Conservation (phyloP, 2,329 filamentous ascomycete genomes). For the Aureobasidium melanogenum region DNA sequence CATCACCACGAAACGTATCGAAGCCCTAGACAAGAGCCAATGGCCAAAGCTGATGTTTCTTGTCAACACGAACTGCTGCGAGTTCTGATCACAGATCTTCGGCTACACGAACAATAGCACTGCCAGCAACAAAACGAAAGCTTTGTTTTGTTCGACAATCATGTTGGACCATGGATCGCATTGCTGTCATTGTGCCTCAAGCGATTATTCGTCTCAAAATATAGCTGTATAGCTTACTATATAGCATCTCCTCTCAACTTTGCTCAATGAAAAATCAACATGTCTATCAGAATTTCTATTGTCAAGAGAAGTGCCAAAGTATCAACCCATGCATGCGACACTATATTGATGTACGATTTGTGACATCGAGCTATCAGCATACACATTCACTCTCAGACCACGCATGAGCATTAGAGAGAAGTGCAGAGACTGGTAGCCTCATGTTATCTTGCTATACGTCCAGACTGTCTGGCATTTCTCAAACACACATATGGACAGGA, state of each 20-base stretch:
- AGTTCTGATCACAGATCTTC: not conserved
- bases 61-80: not conserved
- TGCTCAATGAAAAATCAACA: not conserved
- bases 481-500: not conserved
- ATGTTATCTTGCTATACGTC: too few relatives aligned
- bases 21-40: not conserved
- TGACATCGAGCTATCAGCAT: too few relatives aligned
- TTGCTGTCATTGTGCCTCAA: not conserved
- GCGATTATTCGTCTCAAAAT: not conserved
- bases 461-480: not conserved
- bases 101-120: too few relatives aligned
- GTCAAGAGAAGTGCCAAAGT: too few relatives aligned
- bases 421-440: too few relatives aligned
- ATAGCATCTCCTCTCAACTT: not conserved
- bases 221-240: too few relatives aligned
- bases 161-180: too few relatives aligned
- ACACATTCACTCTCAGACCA: too few relatives aligned
- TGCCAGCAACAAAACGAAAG: not conserved
- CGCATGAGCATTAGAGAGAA: too few relatives aligned
- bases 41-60: conserved; percentile 5
- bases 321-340: too few relatives aligned
- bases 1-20: not conserved
- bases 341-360: too few relatives aligned
- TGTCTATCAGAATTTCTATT: too few relatives aligned
- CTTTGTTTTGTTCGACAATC: not conserved